phyloP scores from a whole-genome alignment of 345 rosid genomes.

The Rhodomyrtus tomentosa region DNA sequence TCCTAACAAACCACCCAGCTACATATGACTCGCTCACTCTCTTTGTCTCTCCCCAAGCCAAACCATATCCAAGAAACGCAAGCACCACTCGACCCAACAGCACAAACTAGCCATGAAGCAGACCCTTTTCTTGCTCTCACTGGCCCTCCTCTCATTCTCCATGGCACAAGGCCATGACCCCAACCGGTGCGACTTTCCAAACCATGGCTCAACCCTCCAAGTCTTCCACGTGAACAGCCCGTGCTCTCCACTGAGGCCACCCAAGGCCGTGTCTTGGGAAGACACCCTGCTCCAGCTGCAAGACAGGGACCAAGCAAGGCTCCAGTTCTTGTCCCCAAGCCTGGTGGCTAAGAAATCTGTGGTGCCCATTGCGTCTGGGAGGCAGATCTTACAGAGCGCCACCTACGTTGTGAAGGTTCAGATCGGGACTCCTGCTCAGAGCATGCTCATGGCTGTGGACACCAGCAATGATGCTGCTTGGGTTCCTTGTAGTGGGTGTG shows the following conservation, averaged over 20 bases:
- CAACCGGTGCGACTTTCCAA: constrained; percentile 32
- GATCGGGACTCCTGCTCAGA: constrained; percentile 78
- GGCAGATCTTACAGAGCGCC: constrained; percentile 69
- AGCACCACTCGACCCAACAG: neutral
- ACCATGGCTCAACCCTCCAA: constrained; percentile 53
- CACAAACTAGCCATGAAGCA: constrained; percentile 1
- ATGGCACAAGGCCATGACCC: constrained; percentile 23
- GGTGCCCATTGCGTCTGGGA: constrained; percentile 89
- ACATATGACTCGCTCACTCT: neutral
- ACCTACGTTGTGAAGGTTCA: constrained; percentile 65
- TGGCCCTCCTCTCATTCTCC: constrained; percentile 8
- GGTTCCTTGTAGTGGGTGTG: constrained; percentile 74
- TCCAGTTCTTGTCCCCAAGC: constrained; percentile 44
- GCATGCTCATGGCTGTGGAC: constrained; percentile 81
- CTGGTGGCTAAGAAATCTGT: constrained; percentile 50
- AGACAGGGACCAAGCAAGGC: constrained; percentile 64
- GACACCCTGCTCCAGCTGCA: constrained; percentile 51
- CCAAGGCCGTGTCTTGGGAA: constrained; percentile 64
- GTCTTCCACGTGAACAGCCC: constrained; percentile 72
- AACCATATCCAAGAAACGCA: neutral
- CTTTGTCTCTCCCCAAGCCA: neutral
- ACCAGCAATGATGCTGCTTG: constrained; percentile 85
- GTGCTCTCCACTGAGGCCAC: constrained; percentile 61
- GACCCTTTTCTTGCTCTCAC: constrained; percentile 10
- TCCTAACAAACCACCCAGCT: neutral